A percentile compares a stretch with the other conserved stretches of the same genome.
These are phyloP conservation scores for Cladosporium sp. DNA, from an alignment of 2,329 filamentous ascomycete genomes.

Conservation along the genomic window DNA sequence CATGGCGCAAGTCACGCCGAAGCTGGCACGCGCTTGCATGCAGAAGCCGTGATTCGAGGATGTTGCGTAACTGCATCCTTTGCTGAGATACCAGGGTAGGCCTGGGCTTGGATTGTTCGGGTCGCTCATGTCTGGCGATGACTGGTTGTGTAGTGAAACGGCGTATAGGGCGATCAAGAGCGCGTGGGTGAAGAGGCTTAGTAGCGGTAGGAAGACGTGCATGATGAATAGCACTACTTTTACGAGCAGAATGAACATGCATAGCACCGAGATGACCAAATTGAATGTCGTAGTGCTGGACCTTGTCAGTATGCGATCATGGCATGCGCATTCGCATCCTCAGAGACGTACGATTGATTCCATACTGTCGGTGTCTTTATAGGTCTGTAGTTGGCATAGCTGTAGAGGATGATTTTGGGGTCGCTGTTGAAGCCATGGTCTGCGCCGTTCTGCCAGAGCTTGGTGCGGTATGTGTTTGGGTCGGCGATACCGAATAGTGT, in stretches of 20 bases:
- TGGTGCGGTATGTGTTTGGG: conserved; percentile 66
- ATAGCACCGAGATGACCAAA: conserved; percentile 69
- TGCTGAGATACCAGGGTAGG: conserved; percentile 69
- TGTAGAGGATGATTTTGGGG: conserved; percentile 64
- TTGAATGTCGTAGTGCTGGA: conserved; percentile 68
- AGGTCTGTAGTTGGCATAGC: conserved; percentile 65
- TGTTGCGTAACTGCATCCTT: conserved; percentile 52
- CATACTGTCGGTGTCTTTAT: conserved; percentile 64
- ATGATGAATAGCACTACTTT: conserved; percentile 67
- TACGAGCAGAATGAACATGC: conserved; percentile 68
- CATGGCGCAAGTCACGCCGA: conserved; percentile 62
- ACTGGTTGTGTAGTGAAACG: conserved; percentile 64
- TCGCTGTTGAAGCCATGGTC: conserved; percentile 70
- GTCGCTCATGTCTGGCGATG: conserved; percentile 68
- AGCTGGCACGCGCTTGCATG: conserved; percentile 61
- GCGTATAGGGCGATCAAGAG: conserved; percentile 58
- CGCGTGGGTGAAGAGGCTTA: conserved; percentile 56
- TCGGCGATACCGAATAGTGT: conserved; percentile 69
- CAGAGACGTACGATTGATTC: conserved; percentile 60
- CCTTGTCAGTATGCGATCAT: not conserved
- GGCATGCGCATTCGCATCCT: conserved; percentile 11
- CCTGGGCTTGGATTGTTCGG: conserved; percentile 55
- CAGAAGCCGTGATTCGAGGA: conserved; percentile 55
- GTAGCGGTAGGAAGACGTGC: conserved; percentile 63
- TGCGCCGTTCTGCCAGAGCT: conserved; percentile 67